These are phyloP conservation scores for Euphorbia schlechtendalii DNA, from an alignment of 441 rosid species.

Conservation along the genomic window DNA sequence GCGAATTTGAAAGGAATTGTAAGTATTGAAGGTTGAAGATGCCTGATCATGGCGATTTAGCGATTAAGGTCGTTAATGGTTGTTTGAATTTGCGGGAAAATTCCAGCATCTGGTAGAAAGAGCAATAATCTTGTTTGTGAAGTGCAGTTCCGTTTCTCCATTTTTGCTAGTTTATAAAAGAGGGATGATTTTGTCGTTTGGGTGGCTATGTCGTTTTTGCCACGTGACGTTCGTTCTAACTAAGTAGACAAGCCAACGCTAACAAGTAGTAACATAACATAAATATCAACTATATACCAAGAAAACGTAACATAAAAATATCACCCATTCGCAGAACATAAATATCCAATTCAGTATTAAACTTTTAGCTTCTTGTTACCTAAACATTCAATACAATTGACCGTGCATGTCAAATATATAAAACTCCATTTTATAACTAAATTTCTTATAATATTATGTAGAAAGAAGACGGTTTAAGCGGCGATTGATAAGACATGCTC, in stretches of 20 bases:
- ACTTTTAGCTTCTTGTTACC: no score
- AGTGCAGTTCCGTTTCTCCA: constrained; percentile 2
- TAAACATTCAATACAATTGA: no score
- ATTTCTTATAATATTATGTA: no score
- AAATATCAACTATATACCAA: no score
- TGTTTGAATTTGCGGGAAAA: constrained; percentile 43
- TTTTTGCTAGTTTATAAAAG: not conserved
- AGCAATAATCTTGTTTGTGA: not conserved
- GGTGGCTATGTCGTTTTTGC: not conserved
- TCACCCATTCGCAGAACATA: no score
- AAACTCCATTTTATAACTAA: no score
- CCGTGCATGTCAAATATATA: no score
- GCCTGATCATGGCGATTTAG: constrained; percentile 23
- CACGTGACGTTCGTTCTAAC: not conserved
- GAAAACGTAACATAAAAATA: no score
- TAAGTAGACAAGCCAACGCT: not conserved
- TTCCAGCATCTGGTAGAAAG: constrained; percentile 25
- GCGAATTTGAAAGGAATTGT: constrained; percentile 26
- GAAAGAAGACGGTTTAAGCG: no score
- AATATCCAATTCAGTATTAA: no score
- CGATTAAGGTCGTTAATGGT: constrained; percentile 13
- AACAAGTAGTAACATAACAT: not conserved
- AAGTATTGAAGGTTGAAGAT: constrained; percentile 5
- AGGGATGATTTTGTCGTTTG: not conserved
- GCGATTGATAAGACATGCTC: no score